Base-by-base conservation (phyloP, 805 yeast species). In the Candida tibetensis region DNA sequence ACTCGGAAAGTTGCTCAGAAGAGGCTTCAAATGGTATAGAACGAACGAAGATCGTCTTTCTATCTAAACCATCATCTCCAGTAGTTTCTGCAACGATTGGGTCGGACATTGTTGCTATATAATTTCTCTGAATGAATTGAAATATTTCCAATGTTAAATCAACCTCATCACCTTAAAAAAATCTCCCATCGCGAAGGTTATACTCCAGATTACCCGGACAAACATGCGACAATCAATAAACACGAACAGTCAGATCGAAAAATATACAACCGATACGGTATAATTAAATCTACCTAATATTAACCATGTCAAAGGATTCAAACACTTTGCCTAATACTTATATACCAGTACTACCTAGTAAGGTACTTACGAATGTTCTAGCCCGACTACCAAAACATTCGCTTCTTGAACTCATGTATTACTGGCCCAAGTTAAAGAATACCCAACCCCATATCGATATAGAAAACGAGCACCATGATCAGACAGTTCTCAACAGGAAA, bases 11-110 rank as follows among this genome's bases (percentile, higher is more conserved):
- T 51, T 87, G 81, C 42, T 88, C 96, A 16, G 82, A 77, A 1
- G 95, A 84, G 5, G 89, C 95, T 28, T 77, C 81, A 42, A 71
- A 69, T 2, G 98, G 98, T 25, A 91, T 71, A 3, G 90, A 75
- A 47, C 98, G 77, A 30, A 93, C 95, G 59, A 93, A 93, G 26
- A 93, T 69, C 16, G 95, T 85, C 54, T 66, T 73, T 49, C 77
- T 67, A 44, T 77, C 82, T 39, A 77, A 60, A 1, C 63, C 62
- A 23, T 66, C 69, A 2, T 57, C 62, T 4, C 36, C 35, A 21
- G 25, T 10, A 21, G 25, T 21, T 21, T 21, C 25, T 7, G 25
- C 25, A 21, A 21, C 25, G 10, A 21, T 21, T 21, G 25, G 25
- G 7, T 21, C 25, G 10, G 25, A 21, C 25, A 21, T 21, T 7